Evolutionary conservation across 257 asterid species (phyloP).

Genomic region (Ilex aquifolium): DNA sequence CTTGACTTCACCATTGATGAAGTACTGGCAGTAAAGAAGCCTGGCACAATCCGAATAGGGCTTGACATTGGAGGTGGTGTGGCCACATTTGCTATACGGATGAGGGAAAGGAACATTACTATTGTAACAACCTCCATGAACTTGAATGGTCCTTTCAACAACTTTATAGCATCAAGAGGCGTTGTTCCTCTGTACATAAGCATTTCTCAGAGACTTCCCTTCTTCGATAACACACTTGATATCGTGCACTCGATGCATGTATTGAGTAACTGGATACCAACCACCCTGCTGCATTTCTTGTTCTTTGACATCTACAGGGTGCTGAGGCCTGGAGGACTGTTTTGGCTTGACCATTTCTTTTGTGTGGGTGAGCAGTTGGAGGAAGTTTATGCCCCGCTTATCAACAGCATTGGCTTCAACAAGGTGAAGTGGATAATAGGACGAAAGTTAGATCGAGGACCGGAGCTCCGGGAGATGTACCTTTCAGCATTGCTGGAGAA

Average conservation of each 20-base stretch:
- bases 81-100: conserved; percentile 70
- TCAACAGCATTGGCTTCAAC: conserved; percentile 52
- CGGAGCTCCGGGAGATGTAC: conserved; percentile 57
- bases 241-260: conserved; percentile 69
- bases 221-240: conserved; percentile 64
- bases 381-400: conserved; percentile 47
- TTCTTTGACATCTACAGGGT: conserved; percentile 61
- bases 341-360: conserved; percentile 74
- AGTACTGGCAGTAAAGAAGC: conserved; percentile 36
- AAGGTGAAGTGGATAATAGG: conserved; percentile 59
- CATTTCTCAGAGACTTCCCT: conserved; percentile 72
- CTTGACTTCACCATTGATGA: conserved; percentile 63
- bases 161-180: conserved; percentile 63
- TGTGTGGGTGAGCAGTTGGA: conserved; percentile 49
- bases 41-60: conserved; percentile 55
- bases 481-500: conserved; percentile 64
- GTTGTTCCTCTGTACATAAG: conserved; percentile 57
- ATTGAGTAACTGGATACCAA: conserved; percentile 68
- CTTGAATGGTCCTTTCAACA: conserved; percentile 63
- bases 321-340: conserved; percentile 65
- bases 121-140: conserved; percentile 61
- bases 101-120: conserved; percentile 56
- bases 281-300: conserved; percentile 47
- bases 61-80: conserved; percentile 79
- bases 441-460: conserved; percentile 49